Evolutionary conservation across 768 basidiomycete species (phyloP).

Genomic region (Cystofilobasidium macerans): DNA sequence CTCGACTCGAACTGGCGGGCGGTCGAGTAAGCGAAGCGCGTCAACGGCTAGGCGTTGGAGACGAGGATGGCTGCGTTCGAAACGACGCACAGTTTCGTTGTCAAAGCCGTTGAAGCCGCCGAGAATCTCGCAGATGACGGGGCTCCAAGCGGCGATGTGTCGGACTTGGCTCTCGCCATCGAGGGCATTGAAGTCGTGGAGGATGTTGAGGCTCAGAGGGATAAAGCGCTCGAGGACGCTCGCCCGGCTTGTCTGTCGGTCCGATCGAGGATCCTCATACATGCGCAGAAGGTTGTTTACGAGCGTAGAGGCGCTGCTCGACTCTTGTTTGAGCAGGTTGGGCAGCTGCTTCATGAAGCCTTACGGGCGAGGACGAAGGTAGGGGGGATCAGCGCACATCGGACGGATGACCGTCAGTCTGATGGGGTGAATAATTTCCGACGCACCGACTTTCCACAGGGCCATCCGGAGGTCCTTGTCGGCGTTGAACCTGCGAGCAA

Average conservation of each 20-base stretch:
- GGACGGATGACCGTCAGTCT: background rate
- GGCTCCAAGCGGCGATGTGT: slow-evolving; percentile 94
- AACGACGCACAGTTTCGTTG: slow-evolving; percentile 67
- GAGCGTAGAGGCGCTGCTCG: slow-evolving; percentile 86
- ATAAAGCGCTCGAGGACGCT: slow-evolving; percentile 63
- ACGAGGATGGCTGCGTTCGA: background rate
- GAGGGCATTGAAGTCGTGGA: slow-evolving; percentile 82
- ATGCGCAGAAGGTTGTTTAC: slow-evolving; percentile 84
- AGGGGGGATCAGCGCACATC: background rate
- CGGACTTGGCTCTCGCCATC: slow-evolving; percentile 82
- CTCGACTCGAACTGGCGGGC: slow-evolving; percentile 65
- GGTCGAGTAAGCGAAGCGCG: background rate
- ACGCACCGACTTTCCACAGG: slow-evolving; percentile 98
- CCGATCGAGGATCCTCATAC: slow-evolving; percentile 83
- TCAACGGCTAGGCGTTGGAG: background rate
- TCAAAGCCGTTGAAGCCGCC: slow-evolving; percentile 83
- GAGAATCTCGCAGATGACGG: slow-evolving; percentile 91
- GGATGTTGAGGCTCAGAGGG: slow-evolving; percentile 65
- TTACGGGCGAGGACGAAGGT: slow-evolving; percentile 36
- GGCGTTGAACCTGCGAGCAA: slow-evolving; percentile 93
- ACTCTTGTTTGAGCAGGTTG: slow-evolving; percentile 94
- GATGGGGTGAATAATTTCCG: too few species aligned
- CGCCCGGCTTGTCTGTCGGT: slow-evolving; percentile 48
- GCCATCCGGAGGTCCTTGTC: slow-evolving; percentile 94
- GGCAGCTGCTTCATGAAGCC: slow-evolving; percentile 99